Evolutionary conservation across 352 stramenopile species (phyloP), one percentile per base, ranked within the genome.

Genomic region (Aphanomyces cochlioides): DNA sequence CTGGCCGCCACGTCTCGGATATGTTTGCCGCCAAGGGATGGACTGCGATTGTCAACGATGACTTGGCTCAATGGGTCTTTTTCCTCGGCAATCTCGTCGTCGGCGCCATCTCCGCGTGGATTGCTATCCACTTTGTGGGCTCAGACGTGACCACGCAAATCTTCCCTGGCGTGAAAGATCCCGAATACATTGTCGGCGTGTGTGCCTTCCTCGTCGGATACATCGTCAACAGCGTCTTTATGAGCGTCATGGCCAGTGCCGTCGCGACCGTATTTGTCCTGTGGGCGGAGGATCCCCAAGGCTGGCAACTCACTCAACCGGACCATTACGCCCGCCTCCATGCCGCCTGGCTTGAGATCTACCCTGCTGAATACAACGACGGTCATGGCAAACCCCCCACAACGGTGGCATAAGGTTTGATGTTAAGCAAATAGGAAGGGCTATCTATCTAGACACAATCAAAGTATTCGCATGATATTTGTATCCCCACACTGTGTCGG

Each of bases 41-140:
- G 88, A 95, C 77, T 40, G 86, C 87, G 54, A 93, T 96, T 36
- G 85, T 96, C 43, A 95, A 95, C 74, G 88, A 96, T 72, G 82
- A 95, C 72, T 77, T 96, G 64, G 93, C 83, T 19, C 81, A 85
- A 64, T 92, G 89, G 45, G 80, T 95, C 0, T 92, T 96, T 68
- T 93, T 85, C 72, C 74, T 96, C 19, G 85, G 87, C 57, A 90
- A 85, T 75, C 47, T 97, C 41, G 76, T 88, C 28, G 85, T 94
- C 54, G 89, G 90, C 21, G 76, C 73, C 0, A 66, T 86, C 40
- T 87, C 79, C n/a, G 82, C 82, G 7, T 92, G 80, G 74, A 82
- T 92, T 39, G 84, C 73, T 7, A 57, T 91, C 6, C 37, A 43
- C 21, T 47, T 66, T 15, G 64, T 68, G 5, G 75, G 83, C 28